Evolutionary conservation across 192 early-diverging fungal species (phyloP), one percentile per base, ranked within the genome.

Genomic region (Glomus cerebriforme): DNA sequence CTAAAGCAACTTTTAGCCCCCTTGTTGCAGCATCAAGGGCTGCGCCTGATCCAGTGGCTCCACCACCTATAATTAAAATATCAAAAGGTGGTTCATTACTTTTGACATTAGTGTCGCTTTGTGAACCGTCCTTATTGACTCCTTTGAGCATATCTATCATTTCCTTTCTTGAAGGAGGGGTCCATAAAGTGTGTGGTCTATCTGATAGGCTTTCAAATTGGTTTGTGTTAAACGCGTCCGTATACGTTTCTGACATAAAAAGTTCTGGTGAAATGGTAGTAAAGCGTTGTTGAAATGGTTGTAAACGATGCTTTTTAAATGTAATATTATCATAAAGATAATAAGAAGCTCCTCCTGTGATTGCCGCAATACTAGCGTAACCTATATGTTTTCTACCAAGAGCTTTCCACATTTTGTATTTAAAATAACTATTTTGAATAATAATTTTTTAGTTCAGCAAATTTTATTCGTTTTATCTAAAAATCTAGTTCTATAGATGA

Each of bases 11-110:
- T 27, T 90, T 93, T 37, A 99, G 85, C 49, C 97, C 97, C 27
- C 97, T 88, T 7, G 97, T 97, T 0, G 93, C 94, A 24, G 96
- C 97, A 84, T 99, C 97, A 32, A 99, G 86, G 37, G 96, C 94
- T 74, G 93, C 92, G 24, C 97, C 97, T 22, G 92, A 88, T 32
- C 96, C 96, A 1, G 96, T 97, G n/a, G 97, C 97, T 22, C 97
- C 97, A 39, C 95, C 97, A 80, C 97, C 97, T 59, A 96, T 92
- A 69, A 99, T 89, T 37, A 99, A 85, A 29, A 99, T 79, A 83
- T 99, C 97, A 80, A 93, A 99, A 59, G 81, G 78, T 29, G 81
- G 80, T 7, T 82, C 39, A 10, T 43, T 43, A 43, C 10, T 43
- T 43, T 43, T 83, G 9, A 65, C 73, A 9, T 79, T 85, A 19